A percentile compares a stretch with the other conserved stretches of the same genome.
Evolutionary conservation across 116 monocot genomes (phyloP).

Genomic region (Dioscorea cayenensis): DNA sequence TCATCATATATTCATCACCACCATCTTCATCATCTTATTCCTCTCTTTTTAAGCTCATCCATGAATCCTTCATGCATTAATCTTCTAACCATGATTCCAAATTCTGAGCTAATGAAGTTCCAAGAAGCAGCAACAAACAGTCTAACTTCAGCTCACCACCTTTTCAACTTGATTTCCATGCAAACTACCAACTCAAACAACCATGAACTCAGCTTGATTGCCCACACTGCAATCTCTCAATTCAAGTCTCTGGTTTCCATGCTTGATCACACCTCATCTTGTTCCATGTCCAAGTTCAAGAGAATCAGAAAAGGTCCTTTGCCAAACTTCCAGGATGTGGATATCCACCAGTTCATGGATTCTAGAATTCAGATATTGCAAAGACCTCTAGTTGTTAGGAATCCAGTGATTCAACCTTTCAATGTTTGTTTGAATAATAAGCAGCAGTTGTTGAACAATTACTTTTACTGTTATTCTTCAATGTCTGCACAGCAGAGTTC

Average conservation of each 20-base stretch:
- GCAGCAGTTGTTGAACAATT: too few relatives aligned
- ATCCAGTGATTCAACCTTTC: too few relatives aligned
- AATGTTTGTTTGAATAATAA: too few relatives aligned
- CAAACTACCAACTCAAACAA: neutral
- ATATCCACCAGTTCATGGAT: conserved; percentile 1
- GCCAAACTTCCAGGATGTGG: neutral
- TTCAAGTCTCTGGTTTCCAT: conserved; percentile 6
- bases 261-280: neutral
- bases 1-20: neutral
- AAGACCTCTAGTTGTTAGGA: neutral
- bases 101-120: neutral
- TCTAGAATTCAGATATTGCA: neutral
- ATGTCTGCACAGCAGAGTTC: too few relatives aligned
- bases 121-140: conserved; percentile 2
- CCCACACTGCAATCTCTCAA: conserved; percentile 1
- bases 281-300: neutral
- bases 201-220: conserved; percentile 4
- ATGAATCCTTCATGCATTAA: too few relatives aligned
- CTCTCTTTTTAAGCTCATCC: too few relatives aligned
- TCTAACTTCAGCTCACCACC: conserved; percentile 5
- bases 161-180: conserved; percentile 2
- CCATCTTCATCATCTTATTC: neutral
- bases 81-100: too few relatives aligned
- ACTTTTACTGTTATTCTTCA: too few relatives aligned
- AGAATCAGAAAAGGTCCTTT: conserved; percentile 18